Conservation (phyloP, 1,284 basidiomycete species). For the Rhodotorula mucilaginosa region DNA sequence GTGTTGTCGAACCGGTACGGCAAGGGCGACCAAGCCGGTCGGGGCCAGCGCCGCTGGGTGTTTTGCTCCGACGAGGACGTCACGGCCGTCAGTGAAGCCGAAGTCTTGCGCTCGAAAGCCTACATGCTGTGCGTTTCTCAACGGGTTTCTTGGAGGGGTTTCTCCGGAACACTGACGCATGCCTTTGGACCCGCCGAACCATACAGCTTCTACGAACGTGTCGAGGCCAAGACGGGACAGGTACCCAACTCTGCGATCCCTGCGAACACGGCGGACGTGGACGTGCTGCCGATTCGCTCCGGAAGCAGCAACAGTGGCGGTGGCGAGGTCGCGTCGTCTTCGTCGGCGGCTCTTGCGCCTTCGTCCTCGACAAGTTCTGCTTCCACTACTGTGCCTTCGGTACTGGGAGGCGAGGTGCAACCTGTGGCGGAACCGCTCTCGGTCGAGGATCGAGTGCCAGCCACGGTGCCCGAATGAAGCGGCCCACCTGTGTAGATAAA, state of each 20-base stretch:
- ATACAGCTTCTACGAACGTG: constrained; percentile 27
- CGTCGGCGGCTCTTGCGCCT: neutral
- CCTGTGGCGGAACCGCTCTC: neutral
- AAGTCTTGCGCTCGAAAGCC: constrained; percentile 83
- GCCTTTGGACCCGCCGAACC: neutral
- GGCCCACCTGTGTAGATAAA: neutral
- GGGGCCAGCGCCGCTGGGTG: constrained; percentile 68
- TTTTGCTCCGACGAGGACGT: constrained; percentile 80
- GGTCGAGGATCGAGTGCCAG: neutral
- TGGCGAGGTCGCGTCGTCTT: too few species aligned
- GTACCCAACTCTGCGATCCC: neutral
- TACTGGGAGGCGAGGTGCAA: neutral
- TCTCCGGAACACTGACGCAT: neutral
- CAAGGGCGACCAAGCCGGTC: constrained; percentile 29
- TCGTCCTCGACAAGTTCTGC: neutral
- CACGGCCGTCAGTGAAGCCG: constrained; percentile 71
- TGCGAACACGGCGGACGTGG: neutral
- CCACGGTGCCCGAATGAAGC: neutral
- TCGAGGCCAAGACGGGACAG: neutral
- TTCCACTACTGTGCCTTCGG: neutral
- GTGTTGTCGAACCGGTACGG: constrained; percentile 37
- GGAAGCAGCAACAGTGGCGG: neutral
- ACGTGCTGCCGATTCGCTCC: neutral
- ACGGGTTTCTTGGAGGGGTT: neutral
- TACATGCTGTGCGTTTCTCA: constrained; percentile 63